Percentiles rank a stretch among this genome's conserved stretches.
These are phyloP conservation scores for Coemansia sp. DNA, from an alignment of 192 early-diverging fungal genomes.

Conservation along the genomic window DNA sequence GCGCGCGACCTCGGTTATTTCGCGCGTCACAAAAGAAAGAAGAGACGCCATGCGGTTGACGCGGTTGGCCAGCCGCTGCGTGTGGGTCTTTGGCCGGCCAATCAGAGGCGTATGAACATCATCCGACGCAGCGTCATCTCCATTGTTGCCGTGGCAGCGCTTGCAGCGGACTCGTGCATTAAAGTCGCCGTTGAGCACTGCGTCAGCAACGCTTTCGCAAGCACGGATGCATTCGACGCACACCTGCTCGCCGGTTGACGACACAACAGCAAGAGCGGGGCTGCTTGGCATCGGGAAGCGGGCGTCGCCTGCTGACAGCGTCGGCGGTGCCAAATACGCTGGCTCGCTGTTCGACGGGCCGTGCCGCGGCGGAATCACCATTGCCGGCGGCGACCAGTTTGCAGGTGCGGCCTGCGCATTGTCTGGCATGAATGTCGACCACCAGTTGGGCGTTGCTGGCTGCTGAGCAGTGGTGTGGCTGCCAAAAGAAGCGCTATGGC, in stretches of 20 bases:
- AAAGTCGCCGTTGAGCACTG: conserved; percentile 52
- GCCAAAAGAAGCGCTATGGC: background rate
- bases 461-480: background rate
- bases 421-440: conserved; percentile 40
- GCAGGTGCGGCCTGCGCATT: background rate
- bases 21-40: conserved; percentile 46
- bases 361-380: conserved; percentile 10
- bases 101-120: conserved; percentile 39
- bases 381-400: conserved; percentile 37
- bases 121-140: background rate
- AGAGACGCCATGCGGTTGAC: conserved; percentile 56
- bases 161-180: conserved; percentile 45
- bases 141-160: conserved; percentile 37
- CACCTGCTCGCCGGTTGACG: conserved; percentile 31
- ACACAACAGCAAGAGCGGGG: conserved; percentile 30
- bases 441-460: conserved; percentile 32
- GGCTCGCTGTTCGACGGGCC: conserved; percentile 15
- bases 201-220: conserved; percentile 52
- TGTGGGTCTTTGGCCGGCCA: conserved; percentile 34
- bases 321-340: conserved; percentile 46
- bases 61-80: conserved; percentile 47
- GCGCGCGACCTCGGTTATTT: conserved; percentile 68
- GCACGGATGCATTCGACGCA: conserved; percentile 53
- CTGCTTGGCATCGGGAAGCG: conserved; percentile 33
- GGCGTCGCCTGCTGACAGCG: conserved; percentile 25